Percentiles rank a stretch among this genome's conserved stretches.
Conservation (phyloP, 345 rosid genomes). For the Boechera stricta region DNA sequence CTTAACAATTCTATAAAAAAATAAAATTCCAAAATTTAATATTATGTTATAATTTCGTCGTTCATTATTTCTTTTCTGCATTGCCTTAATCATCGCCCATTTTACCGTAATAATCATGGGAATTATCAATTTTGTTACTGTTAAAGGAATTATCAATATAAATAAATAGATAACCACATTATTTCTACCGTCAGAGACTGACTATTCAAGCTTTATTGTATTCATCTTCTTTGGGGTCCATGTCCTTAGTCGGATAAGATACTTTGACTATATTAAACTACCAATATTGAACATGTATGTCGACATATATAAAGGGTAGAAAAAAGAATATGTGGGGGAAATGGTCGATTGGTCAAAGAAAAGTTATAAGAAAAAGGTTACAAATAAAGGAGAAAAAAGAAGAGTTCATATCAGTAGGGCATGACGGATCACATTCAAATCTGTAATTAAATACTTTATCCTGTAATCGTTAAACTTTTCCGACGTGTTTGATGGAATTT, state of each 20-base stretch:
- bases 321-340: background rate
- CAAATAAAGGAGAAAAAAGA: background rate
- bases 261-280: constrained; percentile 28
- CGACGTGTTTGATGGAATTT: constrained; percentile 32
- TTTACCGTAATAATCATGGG: background rate
- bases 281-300: constrained; percentile 5
- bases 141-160: too few species aligned
- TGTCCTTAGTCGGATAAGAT: constrained; percentile 36
- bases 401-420: constrained; percentile 12
- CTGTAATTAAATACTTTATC: constrained; percentile 28
- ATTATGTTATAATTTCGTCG: background rate
- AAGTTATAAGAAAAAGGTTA: constrained; percentile 3
- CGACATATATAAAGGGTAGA: background rate
- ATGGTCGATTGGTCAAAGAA: constrained; percentile 33
- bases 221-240: constrained; percentile 26
- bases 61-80: background rate
- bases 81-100: constrained; percentile 12
- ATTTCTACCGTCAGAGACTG: background rate
- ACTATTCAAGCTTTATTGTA: background rate
- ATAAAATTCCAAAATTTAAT: background rate
- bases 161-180: background rate
- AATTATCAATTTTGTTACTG: background rate
- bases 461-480: constrained; percentile 17
- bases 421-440: constrained; percentile 23
- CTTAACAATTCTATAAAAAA: background rate